phyloP scores from a whole-genome alignment of 192 early-diverging fungal species.

The Podila minutissima region DNA sequence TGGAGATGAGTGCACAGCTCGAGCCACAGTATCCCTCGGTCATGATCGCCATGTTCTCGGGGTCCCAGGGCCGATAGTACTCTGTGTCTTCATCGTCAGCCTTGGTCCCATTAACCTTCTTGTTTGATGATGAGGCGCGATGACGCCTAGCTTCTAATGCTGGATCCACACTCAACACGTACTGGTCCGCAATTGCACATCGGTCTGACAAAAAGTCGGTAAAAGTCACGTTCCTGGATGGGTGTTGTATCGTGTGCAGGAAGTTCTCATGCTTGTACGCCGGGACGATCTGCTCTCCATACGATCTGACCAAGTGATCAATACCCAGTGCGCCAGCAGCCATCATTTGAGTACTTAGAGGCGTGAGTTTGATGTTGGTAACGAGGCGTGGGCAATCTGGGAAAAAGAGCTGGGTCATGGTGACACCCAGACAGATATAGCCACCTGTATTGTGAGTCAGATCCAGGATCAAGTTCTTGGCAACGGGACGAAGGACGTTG shows the following conservation, averaged over 20 bases:
- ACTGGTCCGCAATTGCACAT: slow-evolving; percentile 15
- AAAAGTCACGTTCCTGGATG: slow-evolving; percentile 20
- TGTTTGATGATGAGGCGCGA: neutral
- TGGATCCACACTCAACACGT: slow-evolving; percentile 7
- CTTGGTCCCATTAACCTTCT: neutral
- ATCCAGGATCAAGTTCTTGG: slow-evolving; percentile 35
- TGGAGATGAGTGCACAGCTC: slow-evolving; percentile 33
- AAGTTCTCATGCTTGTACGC: neutral
- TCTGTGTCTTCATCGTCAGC: neutral
- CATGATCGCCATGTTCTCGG: slow-evolving; percentile 25
- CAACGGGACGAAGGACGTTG: slow-evolving; percentile 16
- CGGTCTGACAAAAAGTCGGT: slow-evolving; percentile 24
- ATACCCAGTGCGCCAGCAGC: slow-evolving; percentile 13
- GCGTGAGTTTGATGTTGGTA: slow-evolving; percentile 26
- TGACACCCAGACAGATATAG: slow-evolving; percentile 22
- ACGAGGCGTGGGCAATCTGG: slow-evolving; percentile 22
- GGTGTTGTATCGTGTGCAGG: neutral
- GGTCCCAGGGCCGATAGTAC: slow-evolving; percentile 25
- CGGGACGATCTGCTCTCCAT: slow-evolving; percentile 4
- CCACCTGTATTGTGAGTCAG: slow-evolving; percentile 28
- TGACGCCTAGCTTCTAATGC: slow-evolving; percentile 10
- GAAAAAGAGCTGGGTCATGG: slow-evolving; percentile 30
- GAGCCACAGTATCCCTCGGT: slow-evolving; percentile 41
- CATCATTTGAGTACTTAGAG: slow-evolving; percentile 12
- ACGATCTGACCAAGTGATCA: slow-evolving; percentile 18